Percentiles rank a stretch among this genome's conserved stretches.
phyloP scores from a whole-genome alignment of 2,329 filamentous ascomycete species.

The Trichophyton simii region DNA sequence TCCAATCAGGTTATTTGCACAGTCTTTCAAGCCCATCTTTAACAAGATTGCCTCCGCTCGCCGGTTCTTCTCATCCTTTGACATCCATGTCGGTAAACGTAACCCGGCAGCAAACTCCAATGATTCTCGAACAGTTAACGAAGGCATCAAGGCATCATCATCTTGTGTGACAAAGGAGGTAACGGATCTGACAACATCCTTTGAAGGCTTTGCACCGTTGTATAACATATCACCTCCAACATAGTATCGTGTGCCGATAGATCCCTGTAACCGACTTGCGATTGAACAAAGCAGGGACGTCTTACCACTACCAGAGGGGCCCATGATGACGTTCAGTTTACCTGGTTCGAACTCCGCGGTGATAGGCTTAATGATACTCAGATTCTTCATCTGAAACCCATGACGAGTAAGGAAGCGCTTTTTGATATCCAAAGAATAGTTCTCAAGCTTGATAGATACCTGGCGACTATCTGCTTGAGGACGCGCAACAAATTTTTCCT shows the following conservation, averaged over 20 bases:
- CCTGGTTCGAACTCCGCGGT: slow-evolving; percentile 56
- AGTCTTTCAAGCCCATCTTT: slow-evolving; percentile 67
- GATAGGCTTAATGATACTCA: slow-evolving; percentile 53
- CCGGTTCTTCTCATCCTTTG: slow-evolving; percentile 51
- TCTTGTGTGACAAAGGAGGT: slow-evolving; percentile 70
- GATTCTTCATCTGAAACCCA: slow-evolving; percentile 18
- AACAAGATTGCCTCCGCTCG: slow-evolving; percentile 59
- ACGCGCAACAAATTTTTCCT: slow-evolving; percentile 52
- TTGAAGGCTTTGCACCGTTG: slow-evolving; percentile 55
- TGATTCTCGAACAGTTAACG: slow-evolving; percentile 63
- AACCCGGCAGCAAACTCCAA: slow-evolving; percentile 58
- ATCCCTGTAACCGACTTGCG: slow-evolving; percentile 53
- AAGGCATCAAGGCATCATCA: slow-evolving; percentile 61
- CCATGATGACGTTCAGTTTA: slow-evolving; percentile 64
- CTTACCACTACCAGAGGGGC: slow-evolving; percentile 65
- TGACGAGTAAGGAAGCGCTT: slow-evolving; percentile 45
- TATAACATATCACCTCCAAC: slow-evolving; percentile 53
- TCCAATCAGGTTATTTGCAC: slow-evolving; percentile 61
- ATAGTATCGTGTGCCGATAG: slow-evolving; percentile 49
- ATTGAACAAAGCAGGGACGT: slow-evolving; percentile 63
- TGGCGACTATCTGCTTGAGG: slow-evolving; percentile 44
- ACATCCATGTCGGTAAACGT: slow-evolving; percentile 59
- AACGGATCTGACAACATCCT: slow-evolving; percentile 56
- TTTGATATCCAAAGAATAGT: slow-evolving; percentile 52
- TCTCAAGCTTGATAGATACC: slow-evolving; percentile 52